phyloP scores from a whole-genome alignment of 257 asterid genomes.

The Primulina huaijiensis region DNA sequence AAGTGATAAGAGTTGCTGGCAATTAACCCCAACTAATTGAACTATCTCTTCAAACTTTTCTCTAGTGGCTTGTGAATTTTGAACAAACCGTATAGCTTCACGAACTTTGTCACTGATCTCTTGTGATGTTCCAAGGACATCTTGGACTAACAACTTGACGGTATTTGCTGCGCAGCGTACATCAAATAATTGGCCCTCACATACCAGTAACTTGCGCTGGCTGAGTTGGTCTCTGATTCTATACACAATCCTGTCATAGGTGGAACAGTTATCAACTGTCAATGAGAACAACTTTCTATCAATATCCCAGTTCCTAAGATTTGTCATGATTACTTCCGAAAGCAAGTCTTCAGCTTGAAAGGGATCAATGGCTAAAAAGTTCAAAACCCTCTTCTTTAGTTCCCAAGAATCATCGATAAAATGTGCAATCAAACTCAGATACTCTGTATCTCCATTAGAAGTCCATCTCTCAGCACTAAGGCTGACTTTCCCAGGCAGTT shows the following conservation, averaged over 20 bases:
- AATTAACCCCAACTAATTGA: slow-evolving; percentile 50
- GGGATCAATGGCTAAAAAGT: slow-evolving; percentile 55
- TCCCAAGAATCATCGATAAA: slow-evolving; percentile 79
- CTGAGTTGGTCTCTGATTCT: slow-evolving; percentile 73
- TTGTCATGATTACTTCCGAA: slow-evolving; percentile 60
- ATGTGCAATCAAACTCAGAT: slow-evolving; percentile 76
- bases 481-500: slow-evolving; percentile 77
- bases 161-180: slow-evolving; percentile 84
- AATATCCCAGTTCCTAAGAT: slow-evolving; percentile 75
- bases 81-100: slow-evolving; percentile 61
- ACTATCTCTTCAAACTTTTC: slow-evolving; percentile 79
- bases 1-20: slow-evolving; percentile 45
- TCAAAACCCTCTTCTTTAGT: slow-evolving; percentile 64
- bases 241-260: slow-evolving; percentile 57
- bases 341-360: slow-evolving; percentile 68
- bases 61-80: slow-evolving; percentile 55
- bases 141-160: slow-evolving; percentile 72
- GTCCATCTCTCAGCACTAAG: slow-evolving; percentile 78
- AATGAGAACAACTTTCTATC: slow-evolving; percentile 80
- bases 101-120: slow-evolving; percentile 69
- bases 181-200: slow-evolving; percentile 88
- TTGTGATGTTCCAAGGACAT: slow-evolving; percentile 58
- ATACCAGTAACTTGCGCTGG: slow-evolving; percentile 70
- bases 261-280: slow-evolving; percentile 56
- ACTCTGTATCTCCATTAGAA: slow-evolving; percentile 50